Evolutionary conservation across 768 basidiomycete genomes (phyloP), one percentile per base, ranked within the genome.

Genomic region (Mycena rosella): DNA sequence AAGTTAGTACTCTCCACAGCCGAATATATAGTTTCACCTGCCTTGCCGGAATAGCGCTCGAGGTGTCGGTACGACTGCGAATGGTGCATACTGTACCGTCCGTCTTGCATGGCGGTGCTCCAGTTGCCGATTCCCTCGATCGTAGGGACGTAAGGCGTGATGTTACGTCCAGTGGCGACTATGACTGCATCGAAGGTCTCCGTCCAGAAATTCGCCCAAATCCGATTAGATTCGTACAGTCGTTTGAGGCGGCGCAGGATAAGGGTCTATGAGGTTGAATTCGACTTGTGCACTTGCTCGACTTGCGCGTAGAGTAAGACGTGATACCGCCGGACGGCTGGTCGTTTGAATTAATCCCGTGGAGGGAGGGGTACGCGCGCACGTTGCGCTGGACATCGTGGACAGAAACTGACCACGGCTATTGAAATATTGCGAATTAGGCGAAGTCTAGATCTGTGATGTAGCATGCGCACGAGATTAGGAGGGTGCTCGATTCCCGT

Each of bases 221-320:
- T 58, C 26, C 57, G 60, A 1, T 38, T 42, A 1, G 55, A 67
- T 34, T 73, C 73, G 3, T 60, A 55, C 1, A 74, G 60, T 13
- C 65, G 64, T 47, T 72, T 64, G 2, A 74, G 60, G 13, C 61
- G 65, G 40, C 73, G 68, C 29, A 76, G 61, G 24, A 72, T 73
- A 11, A 76, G 68, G 20, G 53, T 62, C 75, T 73, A 75, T 7
- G 61, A 68, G 69, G 55, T 18, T 40, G 64, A 65, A 24, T 72
- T 51, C 29, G 68, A 27, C 53, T 83, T 83, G 36, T 76, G 73
- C 34, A 79, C 63, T 24, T 54, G 67, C 63, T 83, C 82, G 5
- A 83, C 82, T n/a, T n/a, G 10, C 82, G 78, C 3, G 83, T 83
- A 29, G 79, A 76, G 71, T 80, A 82, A 5, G 78, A 60, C 4